Evolutionary conservation across 345 rosid genomes (phyloP).

Genomic region (Psidium guajava): DNA sequence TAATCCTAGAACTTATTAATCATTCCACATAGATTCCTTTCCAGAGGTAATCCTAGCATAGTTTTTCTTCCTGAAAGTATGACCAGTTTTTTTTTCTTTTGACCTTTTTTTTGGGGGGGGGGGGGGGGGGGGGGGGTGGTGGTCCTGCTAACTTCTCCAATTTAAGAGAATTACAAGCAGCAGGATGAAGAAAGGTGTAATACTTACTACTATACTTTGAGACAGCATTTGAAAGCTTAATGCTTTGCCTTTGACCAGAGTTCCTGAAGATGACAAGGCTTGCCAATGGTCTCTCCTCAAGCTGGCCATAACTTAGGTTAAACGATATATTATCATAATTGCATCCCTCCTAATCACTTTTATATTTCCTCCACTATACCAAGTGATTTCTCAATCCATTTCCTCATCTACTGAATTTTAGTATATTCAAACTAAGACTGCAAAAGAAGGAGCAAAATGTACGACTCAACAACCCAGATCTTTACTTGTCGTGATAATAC

Average conservation of each 20-base stretch:
- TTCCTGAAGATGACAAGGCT: neutral
- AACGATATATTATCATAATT: neutral
- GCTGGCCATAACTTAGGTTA: neutral
- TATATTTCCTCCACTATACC: neutral
- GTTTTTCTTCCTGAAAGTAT: neutral
- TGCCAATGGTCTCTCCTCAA: neutral
- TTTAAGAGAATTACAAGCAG: neutral
- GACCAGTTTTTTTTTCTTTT: neutral
- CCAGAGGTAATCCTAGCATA: neutral
- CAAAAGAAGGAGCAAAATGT: neutral
- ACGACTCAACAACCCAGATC: neutral
- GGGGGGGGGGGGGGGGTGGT: no score
- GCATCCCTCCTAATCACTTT: neutral
- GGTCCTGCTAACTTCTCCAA: neutral
- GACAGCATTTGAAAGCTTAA: neutral
- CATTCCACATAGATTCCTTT: neutral
- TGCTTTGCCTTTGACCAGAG: neutral
- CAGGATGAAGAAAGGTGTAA: neutral
- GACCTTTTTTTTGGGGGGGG: no score
- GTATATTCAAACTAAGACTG: neutral
- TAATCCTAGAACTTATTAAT: neutral
- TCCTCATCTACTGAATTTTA: neutral
- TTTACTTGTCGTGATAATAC: neutral
- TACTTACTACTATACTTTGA: neutral
- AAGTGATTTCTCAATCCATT: neutral